Percentiles rank a stretch among this genome's conserved stretches.
Evolutionary conservation across 164 flowering plant genomes (phyloP).

Genomic region (Warburgia ugandensis): DNA sequence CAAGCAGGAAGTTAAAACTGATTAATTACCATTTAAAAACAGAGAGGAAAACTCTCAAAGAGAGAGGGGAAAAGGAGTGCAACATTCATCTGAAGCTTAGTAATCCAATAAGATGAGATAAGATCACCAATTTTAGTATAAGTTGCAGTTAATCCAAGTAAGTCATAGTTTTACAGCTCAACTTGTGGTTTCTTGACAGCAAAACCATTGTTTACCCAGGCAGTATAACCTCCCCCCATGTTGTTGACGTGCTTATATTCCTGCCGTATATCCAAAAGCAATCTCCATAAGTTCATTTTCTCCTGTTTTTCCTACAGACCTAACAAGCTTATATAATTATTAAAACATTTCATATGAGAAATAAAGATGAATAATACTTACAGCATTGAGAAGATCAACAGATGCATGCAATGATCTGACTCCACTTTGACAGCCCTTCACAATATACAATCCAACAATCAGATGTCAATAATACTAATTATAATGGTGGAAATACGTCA

Average conservation of each 20-base stretch:
- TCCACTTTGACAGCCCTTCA: slow-evolving; percentile 79
- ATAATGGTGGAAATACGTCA: background rate
- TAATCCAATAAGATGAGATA: too few species aligned
- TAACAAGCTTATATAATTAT: too few species aligned
- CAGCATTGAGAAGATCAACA: slow-evolving; percentile 47
- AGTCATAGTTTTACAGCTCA: slow-evolving; percentile 5
- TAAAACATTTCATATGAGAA: background rate
- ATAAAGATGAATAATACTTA: slow-evolving; percentile 21
- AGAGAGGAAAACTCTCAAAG: too few species aligned
- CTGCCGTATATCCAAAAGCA: slow-evolving; percentile 24
- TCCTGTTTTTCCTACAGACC: too few species aligned
- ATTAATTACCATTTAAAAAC: too few species aligned
- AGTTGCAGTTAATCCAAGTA: too few species aligned
- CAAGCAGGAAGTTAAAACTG: too few species aligned
- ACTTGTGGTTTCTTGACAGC: slow-evolving; percentile 28
- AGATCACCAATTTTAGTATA: too few species aligned
- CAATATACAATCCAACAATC: background rate
- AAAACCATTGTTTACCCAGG: slow-evolving; percentile 59
- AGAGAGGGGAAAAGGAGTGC: too few species aligned
- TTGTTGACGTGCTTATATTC: slow-evolving; percentile 59
- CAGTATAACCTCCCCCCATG: slow-evolving; percentile 79
- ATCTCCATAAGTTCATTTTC: background rate
- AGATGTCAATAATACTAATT: background rate
- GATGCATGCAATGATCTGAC: slow-evolving; percentile 62
- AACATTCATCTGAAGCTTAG: too few species aligned